Conservation (phyloP, 306 rosid genomes). For the Datisca glomerata region DNA sequence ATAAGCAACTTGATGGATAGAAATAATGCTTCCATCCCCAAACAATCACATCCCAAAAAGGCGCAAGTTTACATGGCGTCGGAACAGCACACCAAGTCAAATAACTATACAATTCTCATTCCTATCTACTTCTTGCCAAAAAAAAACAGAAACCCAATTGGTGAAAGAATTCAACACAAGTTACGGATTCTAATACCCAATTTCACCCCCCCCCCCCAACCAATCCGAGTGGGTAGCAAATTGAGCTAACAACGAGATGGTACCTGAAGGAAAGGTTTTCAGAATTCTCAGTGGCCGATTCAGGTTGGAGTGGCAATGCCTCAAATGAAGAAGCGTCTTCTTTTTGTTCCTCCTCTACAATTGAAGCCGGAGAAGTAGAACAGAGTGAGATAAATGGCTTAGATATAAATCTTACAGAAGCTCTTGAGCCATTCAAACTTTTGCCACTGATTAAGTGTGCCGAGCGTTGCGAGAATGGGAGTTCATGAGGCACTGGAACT, state of each 20-base stretch:
- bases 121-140: too few relatives aligned
- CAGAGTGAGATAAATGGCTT: slow-evolving; percentile 23
- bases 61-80: too few relatives aligned
- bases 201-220: too few relatives aligned
- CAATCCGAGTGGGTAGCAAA: too few relatives aligned
- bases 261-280: slow-evolving; percentile 28
- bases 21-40: too few relatives aligned
- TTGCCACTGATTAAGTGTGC: slow-evolving; percentile 2
- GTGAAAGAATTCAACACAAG: too few relatives aligned
- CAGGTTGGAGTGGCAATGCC: slow-evolving; percentile 19
- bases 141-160: too few relatives aligned
- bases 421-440: slow-evolving; percentile 12
- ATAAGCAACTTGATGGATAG: too few relatives aligned
- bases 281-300: slow-evolving; percentile 12
- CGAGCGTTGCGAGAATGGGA: slow-evolving; percentile 17
- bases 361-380: slow-evolving; percentile 36
- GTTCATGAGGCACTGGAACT: slow-evolving; percentile 25
- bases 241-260: background rate
- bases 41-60: too few relatives aligned
- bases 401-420: slow-evolving; percentile 12
- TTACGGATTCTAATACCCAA: too few relatives aligned
- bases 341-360: slow-evolving; percentile 28
- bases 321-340: slow-evolving; percentile 32
- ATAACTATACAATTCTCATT: too few relatives aligned
- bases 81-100: too few relatives aligned